phyloP scores from a whole-genome alignment of 2,329 filamentous ascomycete species.

The Penicillium sp. region DNA sequence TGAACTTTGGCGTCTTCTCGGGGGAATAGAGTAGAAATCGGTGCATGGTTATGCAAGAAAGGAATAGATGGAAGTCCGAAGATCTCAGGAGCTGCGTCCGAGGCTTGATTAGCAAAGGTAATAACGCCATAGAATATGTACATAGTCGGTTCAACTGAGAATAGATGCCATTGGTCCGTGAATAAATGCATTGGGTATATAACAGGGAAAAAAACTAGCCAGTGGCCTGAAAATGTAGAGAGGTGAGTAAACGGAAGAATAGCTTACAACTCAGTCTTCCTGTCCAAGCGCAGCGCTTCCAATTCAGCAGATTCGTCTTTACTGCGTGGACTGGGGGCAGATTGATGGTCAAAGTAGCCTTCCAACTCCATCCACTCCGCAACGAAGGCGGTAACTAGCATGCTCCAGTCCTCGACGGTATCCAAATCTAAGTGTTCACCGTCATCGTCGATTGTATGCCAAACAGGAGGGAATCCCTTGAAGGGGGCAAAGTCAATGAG shows the following conservation, averaged over 20 bases:
- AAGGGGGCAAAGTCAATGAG: conserved; percentile 69
- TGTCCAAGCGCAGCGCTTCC: conserved; percentile 17
- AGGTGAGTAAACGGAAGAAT: conserved; percentile 15
- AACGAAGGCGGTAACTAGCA: conserved; percentile 77
- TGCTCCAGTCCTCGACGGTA: conserved; percentile 83
- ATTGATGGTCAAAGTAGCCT: conserved; percentile 45
- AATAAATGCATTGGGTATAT: conserved; percentile 15
- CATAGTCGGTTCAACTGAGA: not conserved
- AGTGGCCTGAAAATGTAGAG: not conserved
- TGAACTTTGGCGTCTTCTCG: not conserved
- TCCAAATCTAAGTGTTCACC: conserved; percentile 76
- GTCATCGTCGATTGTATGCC: conserved; percentile 84
- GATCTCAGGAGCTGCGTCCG: not conserved
- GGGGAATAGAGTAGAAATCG: not conserved
- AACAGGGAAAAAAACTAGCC: not conserved
- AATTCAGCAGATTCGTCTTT: conserved; percentile 8
- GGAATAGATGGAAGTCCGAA: not conserved
- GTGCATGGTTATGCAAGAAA: not conserved
- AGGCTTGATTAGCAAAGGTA: conserved; percentile 2
- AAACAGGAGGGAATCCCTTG: conserved; percentile 68
- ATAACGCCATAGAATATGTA: conserved; percentile 1
- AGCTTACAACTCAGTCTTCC: conserved; percentile 45
- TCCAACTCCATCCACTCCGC: conserved; percentile 91
- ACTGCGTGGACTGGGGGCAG: not conserved
- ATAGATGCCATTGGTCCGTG: not conserved